Conservation (phyloP, 169 alveolate species). For the Miamiensis avidus region DNA sequence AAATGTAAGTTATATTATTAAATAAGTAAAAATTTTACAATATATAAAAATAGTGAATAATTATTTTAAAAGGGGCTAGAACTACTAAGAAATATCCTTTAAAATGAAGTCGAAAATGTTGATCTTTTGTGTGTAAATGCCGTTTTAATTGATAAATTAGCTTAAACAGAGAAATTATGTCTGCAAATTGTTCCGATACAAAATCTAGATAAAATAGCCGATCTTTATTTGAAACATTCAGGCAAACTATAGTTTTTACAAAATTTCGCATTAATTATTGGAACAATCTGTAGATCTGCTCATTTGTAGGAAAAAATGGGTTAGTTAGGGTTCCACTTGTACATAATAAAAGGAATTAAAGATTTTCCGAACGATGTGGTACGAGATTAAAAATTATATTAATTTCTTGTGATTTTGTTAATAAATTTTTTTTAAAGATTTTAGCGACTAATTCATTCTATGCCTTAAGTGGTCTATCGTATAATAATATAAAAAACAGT, state of each 20-base stretch:
- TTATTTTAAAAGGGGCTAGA: background rate
- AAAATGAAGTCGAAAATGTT: background rate
- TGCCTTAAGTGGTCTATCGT: constrained; percentile 18
- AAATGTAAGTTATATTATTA: too few species aligned
- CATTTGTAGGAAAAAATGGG: background rate
- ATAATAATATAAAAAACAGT: constrained; percentile 5
- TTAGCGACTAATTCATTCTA: constrained; percentile 19
- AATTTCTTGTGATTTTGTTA: too few species aligned
- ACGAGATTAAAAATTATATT: background rate
- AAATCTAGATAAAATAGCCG: background rate
- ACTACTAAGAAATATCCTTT: background rate
- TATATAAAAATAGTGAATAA: too few species aligned
- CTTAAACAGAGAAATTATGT: background rate
- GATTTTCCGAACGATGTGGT: background rate
- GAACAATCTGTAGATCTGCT: background rate
- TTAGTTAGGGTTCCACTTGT: background rate
- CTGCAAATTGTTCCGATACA: background rate
- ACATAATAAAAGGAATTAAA: background rate
- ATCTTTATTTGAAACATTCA: background rate
- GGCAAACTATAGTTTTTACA: background rate
- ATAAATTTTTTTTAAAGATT: background rate
- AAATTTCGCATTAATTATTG: background rate
- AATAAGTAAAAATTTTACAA: too few species aligned
- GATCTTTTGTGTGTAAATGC: background rate
- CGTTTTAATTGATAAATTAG: background rate